These are phyloP conservation scores for Lipomyces kockii DNA, from an alignment of 805 yeast species.

Conservation along the genomic window DNA sequence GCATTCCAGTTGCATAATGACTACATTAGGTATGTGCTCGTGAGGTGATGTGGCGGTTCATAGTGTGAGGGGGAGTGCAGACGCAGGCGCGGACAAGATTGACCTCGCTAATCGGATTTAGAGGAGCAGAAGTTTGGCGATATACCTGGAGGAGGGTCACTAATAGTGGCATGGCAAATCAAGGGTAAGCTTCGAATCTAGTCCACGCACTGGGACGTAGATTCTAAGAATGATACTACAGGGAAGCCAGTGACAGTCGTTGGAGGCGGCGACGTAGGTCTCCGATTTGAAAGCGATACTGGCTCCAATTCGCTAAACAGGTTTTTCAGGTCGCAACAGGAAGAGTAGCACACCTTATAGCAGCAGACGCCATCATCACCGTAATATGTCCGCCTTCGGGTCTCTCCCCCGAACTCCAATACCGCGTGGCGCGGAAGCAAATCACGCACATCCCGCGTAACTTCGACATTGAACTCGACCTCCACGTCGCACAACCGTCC, in stretches of 20 bases:
- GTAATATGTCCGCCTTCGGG: constrained; percentile 56
- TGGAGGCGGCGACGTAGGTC: constrained; percentile 58
- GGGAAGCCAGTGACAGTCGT: constrained; percentile 69
- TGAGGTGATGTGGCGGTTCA: neutral
- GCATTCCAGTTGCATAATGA: neutral
- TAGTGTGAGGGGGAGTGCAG: neutral
- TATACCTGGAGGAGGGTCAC: constrained; percentile 52
- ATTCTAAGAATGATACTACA: constrained; percentile 17
- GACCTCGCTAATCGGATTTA: neutral
- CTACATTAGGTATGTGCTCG: neutral
- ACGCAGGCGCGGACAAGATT: neutral
- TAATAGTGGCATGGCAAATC: constrained; percentile 76
- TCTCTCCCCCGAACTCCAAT: constrained; percentile 46
- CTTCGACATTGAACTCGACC: constrained; percentile 28
- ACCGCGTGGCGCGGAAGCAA: constrained; percentile 45
- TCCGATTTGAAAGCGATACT: neutral
- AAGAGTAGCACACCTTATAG: constrained; percentile 65
- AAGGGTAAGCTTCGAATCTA: constrained; percentile 48
- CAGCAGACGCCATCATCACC: constrained; percentile 72
- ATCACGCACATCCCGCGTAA: constrained; percentile 48
- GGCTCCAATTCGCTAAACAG: neutral
- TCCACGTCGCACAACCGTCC: constrained; percentile 48
- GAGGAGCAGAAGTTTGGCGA: constrained; percentile 10
- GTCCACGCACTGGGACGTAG: neutral
- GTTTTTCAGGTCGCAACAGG: constrained; percentile 63